Conservation (phyloP, 2,329 filamentous ascomycete species). For the Biscogniauxia sp. region DNA sequence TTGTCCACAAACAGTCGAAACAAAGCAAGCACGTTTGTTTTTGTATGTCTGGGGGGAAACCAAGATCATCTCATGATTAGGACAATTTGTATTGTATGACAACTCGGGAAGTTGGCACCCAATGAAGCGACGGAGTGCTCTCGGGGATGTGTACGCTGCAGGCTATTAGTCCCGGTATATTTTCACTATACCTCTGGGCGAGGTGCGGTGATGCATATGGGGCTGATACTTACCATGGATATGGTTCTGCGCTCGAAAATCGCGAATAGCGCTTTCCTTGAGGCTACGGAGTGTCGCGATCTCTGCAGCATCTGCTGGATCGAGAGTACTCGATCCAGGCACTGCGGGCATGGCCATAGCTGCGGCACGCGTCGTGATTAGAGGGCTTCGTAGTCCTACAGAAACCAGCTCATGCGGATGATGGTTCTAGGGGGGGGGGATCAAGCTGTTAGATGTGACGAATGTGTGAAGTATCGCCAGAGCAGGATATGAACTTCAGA, state of each 20-base stretch:
- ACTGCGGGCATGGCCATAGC: neutral
- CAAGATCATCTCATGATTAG: conserved; percentile 28
- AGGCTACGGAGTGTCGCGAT: neutral
- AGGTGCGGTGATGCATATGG: neutral
- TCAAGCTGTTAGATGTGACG: neutral
- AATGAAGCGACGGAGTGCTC: conserved; percentile 26
- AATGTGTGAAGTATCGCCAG: neutral
- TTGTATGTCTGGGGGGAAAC: conserved; percentile 19
- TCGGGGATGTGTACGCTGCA: conserved; percentile 30
- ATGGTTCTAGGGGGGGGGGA: neutral
- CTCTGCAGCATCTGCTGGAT: neutral
- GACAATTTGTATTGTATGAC: conserved; percentile 10
- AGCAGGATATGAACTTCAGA: neutral
- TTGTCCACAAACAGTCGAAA: conserved; percentile 27
- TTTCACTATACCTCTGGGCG: neutral
- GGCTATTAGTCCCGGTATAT: conserved; percentile 4
- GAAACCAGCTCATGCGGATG: neutral
- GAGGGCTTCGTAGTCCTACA: neutral
- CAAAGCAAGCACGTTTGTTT: conserved; percentile 11
- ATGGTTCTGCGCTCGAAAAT: neutral
- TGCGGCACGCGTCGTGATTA: neutral
- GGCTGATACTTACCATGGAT: neutral
- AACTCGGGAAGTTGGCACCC: conserved; percentile 21
- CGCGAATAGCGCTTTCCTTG: neutral
- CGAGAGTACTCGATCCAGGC: neutral